Evolutionary conservation across 1,139 yeast species (phyloP).

Genomic region (Meyerozyma smithsonii): DNA sequence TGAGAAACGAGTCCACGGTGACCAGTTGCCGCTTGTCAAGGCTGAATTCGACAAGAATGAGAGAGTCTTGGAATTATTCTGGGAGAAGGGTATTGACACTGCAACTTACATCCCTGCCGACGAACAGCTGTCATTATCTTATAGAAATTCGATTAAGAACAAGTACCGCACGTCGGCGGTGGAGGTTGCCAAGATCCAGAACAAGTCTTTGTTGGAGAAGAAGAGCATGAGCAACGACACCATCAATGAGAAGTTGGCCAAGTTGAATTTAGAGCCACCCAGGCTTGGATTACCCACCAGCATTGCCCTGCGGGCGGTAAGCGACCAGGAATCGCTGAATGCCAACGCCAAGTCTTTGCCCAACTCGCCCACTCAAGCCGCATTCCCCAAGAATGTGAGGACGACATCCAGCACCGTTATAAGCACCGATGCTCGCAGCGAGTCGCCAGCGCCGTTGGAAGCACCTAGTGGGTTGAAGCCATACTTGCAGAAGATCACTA

Average conservation of each 20-base stretch:
- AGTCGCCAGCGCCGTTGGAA: slow-evolving; percentile 11
- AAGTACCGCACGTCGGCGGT: slow-evolving; percentile 70
- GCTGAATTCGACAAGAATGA: slow-evolving; percentile 82
- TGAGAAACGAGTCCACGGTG: slow-evolving; percentile 97
- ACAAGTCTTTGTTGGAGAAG: slow-evolving; percentile 28
- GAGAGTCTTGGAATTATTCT: slow-evolving; percentile 72
- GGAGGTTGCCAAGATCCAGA: slow-evolving; percentile 61
- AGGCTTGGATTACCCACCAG: slow-evolving; percentile 36
- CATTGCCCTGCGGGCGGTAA: slow-evolving; percentile 3
- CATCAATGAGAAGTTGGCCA: slow-evolving; percentile 43
- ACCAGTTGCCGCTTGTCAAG: slow-evolving; percentile 85
- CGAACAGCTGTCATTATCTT: slow-evolving; percentile 71
- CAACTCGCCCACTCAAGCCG: slow-evolving; percentile 22
- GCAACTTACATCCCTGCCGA: slow-evolving; percentile 90
- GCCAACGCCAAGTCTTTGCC: slow-evolving; percentile 25
- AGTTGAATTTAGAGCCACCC: slow-evolving; percentile 53
- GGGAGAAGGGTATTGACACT: slow-evolving; percentile 90
- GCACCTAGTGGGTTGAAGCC: slow-evolving; percentile 42
- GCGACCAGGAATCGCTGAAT: slow-evolving; percentile 8
- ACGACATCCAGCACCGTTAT: slow-evolving; percentile 22
- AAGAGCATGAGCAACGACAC: slow-evolving; percentile 32
- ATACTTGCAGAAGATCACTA: slow-evolving; percentile 50
- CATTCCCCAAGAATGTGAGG: slow-evolving; percentile 21
- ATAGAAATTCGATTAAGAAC: slow-evolving; percentile 73
- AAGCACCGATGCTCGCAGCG: slow-evolving; percentile 8